phyloP scores from a whole-genome alignment of 768 basidiomycete species.

The Phlegmacium glaucopus region DNA sequence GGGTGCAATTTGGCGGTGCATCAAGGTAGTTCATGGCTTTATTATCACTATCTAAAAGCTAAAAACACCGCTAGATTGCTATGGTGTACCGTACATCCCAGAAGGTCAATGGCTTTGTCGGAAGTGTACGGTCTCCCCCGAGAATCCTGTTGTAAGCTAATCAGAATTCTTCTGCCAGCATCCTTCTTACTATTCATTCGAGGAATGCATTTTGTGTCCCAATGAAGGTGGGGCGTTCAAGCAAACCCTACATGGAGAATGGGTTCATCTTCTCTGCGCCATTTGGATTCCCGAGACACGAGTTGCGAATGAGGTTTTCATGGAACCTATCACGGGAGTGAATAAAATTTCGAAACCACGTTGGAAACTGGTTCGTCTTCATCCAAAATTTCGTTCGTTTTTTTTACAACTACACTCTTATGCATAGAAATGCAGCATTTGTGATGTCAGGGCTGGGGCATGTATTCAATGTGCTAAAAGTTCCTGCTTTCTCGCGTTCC shows the following conservation, averaged over 20 bases:
- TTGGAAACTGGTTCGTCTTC: conserved; percentile 81
- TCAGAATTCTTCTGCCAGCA: background rate
- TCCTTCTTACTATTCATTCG: background rate
- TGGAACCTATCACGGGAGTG: conserved; percentile 94
- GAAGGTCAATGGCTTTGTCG: conserved; percentile 99
- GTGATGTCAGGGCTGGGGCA: conserved; percentile 59
- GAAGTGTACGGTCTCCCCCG: conserved; percentile 97
- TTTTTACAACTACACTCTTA: background rate
- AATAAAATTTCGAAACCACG: conserved; percentile 85
- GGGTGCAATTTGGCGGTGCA: conserved; percentile 99
- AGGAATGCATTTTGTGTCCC: conserved; percentile 96
- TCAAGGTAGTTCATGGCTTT: conserved; percentile 61
- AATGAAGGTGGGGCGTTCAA: conserved; percentile 98
- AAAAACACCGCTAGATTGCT: conserved; percentile 69
- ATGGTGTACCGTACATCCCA: conserved; percentile 98
- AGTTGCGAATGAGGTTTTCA: conserved; percentile 92
- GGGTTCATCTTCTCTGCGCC: conserved; percentile 95
- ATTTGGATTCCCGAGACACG: conserved; percentile 97
- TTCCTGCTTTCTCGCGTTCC: conserved; percentile 91
- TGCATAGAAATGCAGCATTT: conserved; percentile 44
- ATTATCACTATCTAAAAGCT: background rate
- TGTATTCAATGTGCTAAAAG: conserved; percentile 95
- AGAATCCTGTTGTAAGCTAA: conserved; percentile 82
- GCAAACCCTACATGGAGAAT: conserved; percentile 87
- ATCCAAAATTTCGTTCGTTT: background rate